Evolutionary conservation across 2,329 filamentous ascomycete genomes (phyloP), one percentile per base, ranked within the genome.

Genomic region (Colletotrichum falcatum): DNA sequence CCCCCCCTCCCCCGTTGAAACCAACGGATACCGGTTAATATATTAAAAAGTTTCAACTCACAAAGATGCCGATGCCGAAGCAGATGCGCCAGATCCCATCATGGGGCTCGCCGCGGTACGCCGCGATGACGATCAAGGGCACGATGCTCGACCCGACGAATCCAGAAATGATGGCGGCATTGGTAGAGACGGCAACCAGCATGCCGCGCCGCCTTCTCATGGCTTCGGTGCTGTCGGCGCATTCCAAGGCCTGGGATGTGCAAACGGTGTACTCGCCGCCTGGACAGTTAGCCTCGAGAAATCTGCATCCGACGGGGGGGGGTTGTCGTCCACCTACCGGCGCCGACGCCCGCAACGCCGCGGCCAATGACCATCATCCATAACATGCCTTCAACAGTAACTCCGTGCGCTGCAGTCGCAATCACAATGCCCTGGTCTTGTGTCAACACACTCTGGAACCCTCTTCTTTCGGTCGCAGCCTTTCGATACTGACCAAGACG

Each of bases 331-430:
- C 23, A 69, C 75, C 65, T 65, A 74, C 83, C 84, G 4, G 82
- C 79, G 54, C 85, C 84, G 23, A 86, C 83, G 2, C 84, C 83
- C 16, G 83, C 81, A 26, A 85, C 78, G 2, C 84, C 84, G 35
- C 85, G 80, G 1, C 83, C 81, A 28, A 86, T 76, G 0, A 83
- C 84, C 79, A 86, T 81, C 80, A 86, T 86, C 84, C 84, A 86
- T 59, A 85, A 83, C 81, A 86, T 85, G 61, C 82, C 83, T 14
- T 80, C 63, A 30, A 80, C 78, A 0, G 82, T 84, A 2, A 77
- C 72, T 7, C 84, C 84, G 66, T 82, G 76, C 0, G 83, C 78
- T 5, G 83, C 84, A 0, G 82, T 83, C 1, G 83, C 81, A 16
- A 86, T 72, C 1, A 85, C 80, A 2, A 82, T 79, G 5, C 84